phyloP scores from a whole-genome alignment of 202 grass and related monocot genomes.

The Elaeis oleifera region DNA sequence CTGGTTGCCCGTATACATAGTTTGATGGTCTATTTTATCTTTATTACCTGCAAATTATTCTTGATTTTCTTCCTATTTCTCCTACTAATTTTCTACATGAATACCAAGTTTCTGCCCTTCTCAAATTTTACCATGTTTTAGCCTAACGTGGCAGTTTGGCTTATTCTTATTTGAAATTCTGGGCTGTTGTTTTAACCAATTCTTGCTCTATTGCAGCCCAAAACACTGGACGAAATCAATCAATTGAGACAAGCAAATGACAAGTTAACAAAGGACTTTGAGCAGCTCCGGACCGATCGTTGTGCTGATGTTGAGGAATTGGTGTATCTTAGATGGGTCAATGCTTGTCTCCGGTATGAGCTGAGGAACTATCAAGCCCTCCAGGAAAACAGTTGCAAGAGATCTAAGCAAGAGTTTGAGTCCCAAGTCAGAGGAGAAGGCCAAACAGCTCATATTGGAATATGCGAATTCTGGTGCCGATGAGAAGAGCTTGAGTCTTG shows the following conservation, averaged over 20 bases:
- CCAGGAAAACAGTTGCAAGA: slow-evolving; percentile 53
- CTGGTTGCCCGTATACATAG: no score
- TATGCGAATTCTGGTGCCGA: slow-evolving; percentile 57
- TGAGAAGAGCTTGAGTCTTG: slow-evolving; percentile 31
- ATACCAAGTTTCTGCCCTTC: no score
- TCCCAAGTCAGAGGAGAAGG: slow-evolving; percentile 66
- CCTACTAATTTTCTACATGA: no score
- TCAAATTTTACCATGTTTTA: not conserved
- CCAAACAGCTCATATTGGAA: slow-evolving; percentile 85
- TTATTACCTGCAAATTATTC: no score
- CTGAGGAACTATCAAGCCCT: slow-evolving; percentile 60
- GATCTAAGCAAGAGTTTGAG: slow-evolving; percentile 83
- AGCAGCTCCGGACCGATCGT: slow-evolving; percentile 56
- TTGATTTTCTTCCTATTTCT: no score
- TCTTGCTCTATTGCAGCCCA: slow-evolving; percentile 43
- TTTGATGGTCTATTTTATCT: no score
- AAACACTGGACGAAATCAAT: slow-evolving; percentile 50
- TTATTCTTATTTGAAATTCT: not conserved
- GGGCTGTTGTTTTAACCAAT: slow-evolving; percentile 7
- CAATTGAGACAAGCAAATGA: slow-evolving; percentile 60
- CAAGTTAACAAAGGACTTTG: slow-evolving; percentile 55
- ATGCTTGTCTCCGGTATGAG: slow-evolving; percentile 91
- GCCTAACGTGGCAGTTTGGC: not conserved
- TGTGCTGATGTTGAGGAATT: slow-evolving; percentile 91
- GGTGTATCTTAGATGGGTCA: slow-evolving; percentile 98